Conservation (phyloP, 2,329 filamentous ascomycete species). For the Phoma sp. region DNA sequence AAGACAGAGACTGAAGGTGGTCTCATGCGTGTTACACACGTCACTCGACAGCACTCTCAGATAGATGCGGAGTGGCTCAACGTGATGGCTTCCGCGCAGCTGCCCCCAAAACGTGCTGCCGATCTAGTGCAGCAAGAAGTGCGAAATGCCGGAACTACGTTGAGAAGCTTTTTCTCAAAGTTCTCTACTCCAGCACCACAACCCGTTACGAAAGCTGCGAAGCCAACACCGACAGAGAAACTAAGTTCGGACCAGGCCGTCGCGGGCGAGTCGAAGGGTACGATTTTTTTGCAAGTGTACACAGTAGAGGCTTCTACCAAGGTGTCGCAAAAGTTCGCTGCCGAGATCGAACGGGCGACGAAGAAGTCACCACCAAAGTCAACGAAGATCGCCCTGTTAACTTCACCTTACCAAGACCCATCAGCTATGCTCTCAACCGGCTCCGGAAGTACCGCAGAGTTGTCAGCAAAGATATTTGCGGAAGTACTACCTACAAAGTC, state of each 20-base stretch:
- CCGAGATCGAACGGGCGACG: conserved; percentile 91
- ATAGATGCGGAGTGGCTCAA: conserved; percentile 92
- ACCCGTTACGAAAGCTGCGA: conserved; percentile 27
- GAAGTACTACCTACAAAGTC: conserved; percentile 89
- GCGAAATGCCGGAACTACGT: conserved; percentile 42
- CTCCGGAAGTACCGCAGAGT: conserved; percentile 58
- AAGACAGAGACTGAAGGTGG: conserved; percentile 84
- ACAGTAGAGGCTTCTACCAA: conserved; percentile 82
- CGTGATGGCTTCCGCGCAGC: conserved; percentile 81
- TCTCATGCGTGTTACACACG: conserved; percentile 82
- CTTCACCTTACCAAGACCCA: conserved; percentile 86
- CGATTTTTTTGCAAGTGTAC: conserved; percentile 87
- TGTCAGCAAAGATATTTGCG: conserved; percentile 79
- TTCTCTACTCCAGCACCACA: conserved; percentile 38
- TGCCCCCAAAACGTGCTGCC: conserved; percentile 49
- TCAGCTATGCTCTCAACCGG: conserved; percentile 65
- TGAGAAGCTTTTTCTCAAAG: conserved; percentile 51
- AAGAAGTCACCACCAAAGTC: conserved; percentile 94
- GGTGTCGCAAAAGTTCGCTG: conserved; percentile 73
- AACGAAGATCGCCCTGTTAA: conserved; percentile 85
- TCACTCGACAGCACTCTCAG: conserved; percentile 86
- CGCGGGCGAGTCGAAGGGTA: conserved; percentile 72
- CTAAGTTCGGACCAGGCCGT: conserved; percentile 64
- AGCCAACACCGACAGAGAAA: conserved; percentile 27
- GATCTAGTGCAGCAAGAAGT: conserved; percentile 46